Evolutionary conservation across 2,329 filamentous ascomycete species (phyloP).

Genomic region (Chaetomiaceae sp.): DNA sequence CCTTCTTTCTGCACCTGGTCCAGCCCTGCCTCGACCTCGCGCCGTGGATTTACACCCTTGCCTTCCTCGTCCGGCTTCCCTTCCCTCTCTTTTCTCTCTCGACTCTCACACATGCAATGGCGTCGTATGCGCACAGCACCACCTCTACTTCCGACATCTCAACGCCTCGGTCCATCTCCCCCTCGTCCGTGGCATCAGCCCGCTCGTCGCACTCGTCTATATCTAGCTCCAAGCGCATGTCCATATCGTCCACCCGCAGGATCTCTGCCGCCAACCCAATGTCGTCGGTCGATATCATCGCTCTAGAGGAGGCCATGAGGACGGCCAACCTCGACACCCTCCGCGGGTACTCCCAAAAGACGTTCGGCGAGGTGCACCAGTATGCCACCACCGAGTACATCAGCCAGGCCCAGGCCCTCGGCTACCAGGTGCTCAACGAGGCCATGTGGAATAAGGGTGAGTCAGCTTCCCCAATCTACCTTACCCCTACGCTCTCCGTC

Average conservation of each 20-base stretch:
- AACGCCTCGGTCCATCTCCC: constrained; percentile 52
- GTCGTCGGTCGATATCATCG: constrained; percentile 51
- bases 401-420: constrained; percentile 46
- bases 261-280: constrained; percentile 52
- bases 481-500: constrained; percentile 3
- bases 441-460: constrained; percentile 64
- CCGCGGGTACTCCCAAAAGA: constrained; percentile 55
- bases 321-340: constrained; percentile 57
- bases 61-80: constrained; percentile 19
- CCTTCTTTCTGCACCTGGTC: constrained; percentile 19
- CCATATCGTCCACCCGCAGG: constrained; percentile 46
- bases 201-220: constrained; percentile 48
- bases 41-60: constrained; percentile 22
- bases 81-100: constrained; percentile 20
- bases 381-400: constrained; percentile 50
- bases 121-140: constrained; percentile 43
- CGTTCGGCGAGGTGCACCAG: constrained; percentile 54
- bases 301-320: constrained; percentile 58
- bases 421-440: constrained; percentile 59
- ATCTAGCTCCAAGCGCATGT: constrained; percentile 46
- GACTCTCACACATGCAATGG: constrained; percentile 35
- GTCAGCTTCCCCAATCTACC: constrained; percentile 19
- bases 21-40: constrained; percentile 21
- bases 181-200: constrained; percentile 43
- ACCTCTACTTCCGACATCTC: constrained; percentile 47